A percentile compares a stretch with the other conserved stretches of the same genome.
These are phyloP conservation scores for Colletotrichum shisoi DNA, from an alignment of 2,329 filamentous ascomycete species.

Conservation along the genomic window DNA sequence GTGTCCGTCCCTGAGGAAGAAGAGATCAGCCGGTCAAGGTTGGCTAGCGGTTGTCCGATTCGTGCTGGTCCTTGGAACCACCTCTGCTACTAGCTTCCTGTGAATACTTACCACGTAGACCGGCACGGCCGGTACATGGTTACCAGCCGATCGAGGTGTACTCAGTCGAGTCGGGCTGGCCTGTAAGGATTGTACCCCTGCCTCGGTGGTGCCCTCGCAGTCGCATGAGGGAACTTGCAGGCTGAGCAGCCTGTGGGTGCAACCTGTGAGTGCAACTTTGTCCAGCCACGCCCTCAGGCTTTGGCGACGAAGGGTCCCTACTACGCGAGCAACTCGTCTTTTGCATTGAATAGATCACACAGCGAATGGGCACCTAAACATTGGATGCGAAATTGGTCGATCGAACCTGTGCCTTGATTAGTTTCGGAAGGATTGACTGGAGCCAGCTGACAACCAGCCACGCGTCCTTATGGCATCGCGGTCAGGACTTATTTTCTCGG, in stretches of 20 bases:
- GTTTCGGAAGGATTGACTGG: neutral
- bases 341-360: slow-evolving; percentile 17
- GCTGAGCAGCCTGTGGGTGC: slow-evolving; percentile 21
- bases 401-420: neutral
- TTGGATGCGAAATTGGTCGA: neutral
- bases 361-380: slow-evolving; percentile 18
- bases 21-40: slow-evolving; percentile 5
- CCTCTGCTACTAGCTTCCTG: too few species aligned
- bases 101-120: too few species aligned
- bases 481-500: neutral
- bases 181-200: neutral
- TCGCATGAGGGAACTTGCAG: slow-evolving; percentile 19
- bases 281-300: slow-evolving; percentile 25
- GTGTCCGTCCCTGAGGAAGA: neutral
- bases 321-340: slow-evolving; percentile 18
- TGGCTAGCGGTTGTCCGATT: neutral
- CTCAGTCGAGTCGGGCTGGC: neutral
- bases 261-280: slow-evolving; percentile 16
- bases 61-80: slow-evolving; percentile 1
- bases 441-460: slow-evolving; percentile 18
- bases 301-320: neutral
- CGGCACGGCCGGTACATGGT: neutral
- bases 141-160: neutral
- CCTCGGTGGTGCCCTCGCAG: neutral
- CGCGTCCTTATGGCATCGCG: slow-evolving; percentile 21